Percentiles rank a stretch among this genome's conserved stretches.
Evolutionary conservation across 306 rosid species (phyloP).

Genomic region (Coriaria nepalensis): DNA sequence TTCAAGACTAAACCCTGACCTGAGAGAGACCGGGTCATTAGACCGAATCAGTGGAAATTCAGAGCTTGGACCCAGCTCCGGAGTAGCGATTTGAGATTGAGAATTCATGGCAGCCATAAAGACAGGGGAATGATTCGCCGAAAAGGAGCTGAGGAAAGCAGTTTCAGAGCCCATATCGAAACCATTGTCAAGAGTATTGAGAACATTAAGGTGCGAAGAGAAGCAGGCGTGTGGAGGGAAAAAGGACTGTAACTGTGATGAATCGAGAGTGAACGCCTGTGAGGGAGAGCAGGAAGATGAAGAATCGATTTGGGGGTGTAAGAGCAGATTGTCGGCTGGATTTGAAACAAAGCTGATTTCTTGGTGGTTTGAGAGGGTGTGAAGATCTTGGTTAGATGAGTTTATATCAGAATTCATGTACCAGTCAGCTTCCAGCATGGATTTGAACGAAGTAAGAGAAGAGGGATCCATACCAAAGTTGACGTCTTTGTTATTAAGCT

Average conservation of each 20-base stretch:
- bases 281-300: conserved; percentile 59
- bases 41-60: neutral
- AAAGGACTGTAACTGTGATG: conserved; percentile 44
- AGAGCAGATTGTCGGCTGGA: conserved; percentile 23
- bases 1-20: neutral
- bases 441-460: conserved; percentile 56
- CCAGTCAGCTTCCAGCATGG: conserved; percentile 79
- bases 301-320: conserved; percentile 38
- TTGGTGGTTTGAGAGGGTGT: conserved; percentile 21
- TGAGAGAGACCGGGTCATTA: neutral
- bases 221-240: conserved; percentile 39
- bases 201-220: conserved; percentile 35
- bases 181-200: conserved; percentile 39
- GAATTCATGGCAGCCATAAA: neutral
- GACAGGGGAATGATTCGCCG: conserved; percentile 10
- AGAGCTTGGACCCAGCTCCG: conserved; percentile 5
- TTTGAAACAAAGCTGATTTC: conserved; percentile 25
- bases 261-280: conserved; percentile 43
- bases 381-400: conserved; percentile 17
- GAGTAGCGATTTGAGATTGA: neutral
- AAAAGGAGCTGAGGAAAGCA: conserved; percentile 23
- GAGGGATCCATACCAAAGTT: conserved; percentile 23
- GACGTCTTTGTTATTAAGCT: conserved; percentile 1
- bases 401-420: conserved; percentile 24
- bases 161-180: conserved; percentile 47